phyloP scores from a whole-genome alignment of 2,329 filamentous ascomycete genomes.

The Aspergillus ruber region DNA sequence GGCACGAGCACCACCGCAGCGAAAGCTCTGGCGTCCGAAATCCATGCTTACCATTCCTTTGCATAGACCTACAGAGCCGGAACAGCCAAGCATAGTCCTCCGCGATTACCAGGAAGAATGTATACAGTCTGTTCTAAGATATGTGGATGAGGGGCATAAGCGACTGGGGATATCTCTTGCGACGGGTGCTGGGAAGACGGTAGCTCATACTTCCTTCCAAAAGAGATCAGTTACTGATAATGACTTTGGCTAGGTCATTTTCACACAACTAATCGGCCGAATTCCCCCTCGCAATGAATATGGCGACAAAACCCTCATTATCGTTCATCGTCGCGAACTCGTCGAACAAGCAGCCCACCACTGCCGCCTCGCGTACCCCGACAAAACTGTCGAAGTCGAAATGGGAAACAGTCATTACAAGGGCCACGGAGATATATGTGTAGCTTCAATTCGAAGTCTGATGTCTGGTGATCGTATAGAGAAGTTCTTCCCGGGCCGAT shows the following conservation, averaged over 20 bases:
- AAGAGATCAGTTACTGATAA: slow-evolving; percentile 3
- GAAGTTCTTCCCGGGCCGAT: slow-evolving; percentile 72
- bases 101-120: slow-evolving; percentile 88
- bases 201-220: slow-evolving; percentile 31
- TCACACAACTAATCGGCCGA: slow-evolving; percentile 86
- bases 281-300: slow-evolving; percentile 51
- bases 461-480: slow-evolving; percentile 66
- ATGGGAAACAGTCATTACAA: slow-evolving; percentile 75
- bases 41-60: slow-evolving; percentile 11
- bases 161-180: slow-evolving; percentile 78
- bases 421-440: slow-evolving; percentile 81
- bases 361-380: slow-evolving; percentile 72
- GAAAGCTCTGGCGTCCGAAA: slow-evolving; percentile 18
- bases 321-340: slow-evolving; percentile 86
- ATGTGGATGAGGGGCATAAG: slow-evolving; percentile 65
- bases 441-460: slow-evolving; percentile 85
- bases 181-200: slow-evolving; percentile 84
- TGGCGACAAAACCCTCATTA: slow-evolving; percentile 74
- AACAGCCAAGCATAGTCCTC: slow-evolving; percentile 49
- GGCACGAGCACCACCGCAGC: slow-evolving; percentile 4
- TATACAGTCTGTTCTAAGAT: slow-evolving; percentile 69
- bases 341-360: slow-evolving; percentile 90
- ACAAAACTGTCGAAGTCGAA: slow-evolving; percentile 78
- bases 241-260: slow-evolving; percentile 62
- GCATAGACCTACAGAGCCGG: slow-evolving; percentile 1